Evolutionary conservation across 148 eudicot genomes (phyloP), one percentile per base, ranked within the genome.

Genomic region (Heliamphora exappendiculata): DNA sequence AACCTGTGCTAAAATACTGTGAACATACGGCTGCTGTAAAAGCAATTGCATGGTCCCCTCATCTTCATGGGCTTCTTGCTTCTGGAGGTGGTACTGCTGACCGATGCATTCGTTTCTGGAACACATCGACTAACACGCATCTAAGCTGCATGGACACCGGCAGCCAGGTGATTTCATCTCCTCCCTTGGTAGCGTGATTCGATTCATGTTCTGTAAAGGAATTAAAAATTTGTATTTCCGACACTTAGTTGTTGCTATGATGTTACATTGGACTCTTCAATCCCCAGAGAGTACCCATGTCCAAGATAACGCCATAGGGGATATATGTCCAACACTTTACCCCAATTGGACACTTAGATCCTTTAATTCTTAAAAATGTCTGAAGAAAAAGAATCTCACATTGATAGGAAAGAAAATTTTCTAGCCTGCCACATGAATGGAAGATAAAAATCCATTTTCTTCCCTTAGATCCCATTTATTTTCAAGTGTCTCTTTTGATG

Each of bases 21-120:
- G 97, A 91, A 80, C 98, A 91, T 70, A 91, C 90, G 16, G 97
- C 97, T 47, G 98, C 94, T 79, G 98, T 91, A 50, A 94, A 94
- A 83, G 98, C 98, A 60, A 94, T 94, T 82, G 91, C 97, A 64
- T 94, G 98, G 98, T 94, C 98, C 5, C 98, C 98, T 64, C 95
- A 94, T 85, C 87, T 94, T 57, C 85, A 94, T 66, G 98, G 98
- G 16, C 89, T 91, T 78, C 90, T 91, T 55, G 98, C 97, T 76
- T 94, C 98, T n/a, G 98, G 98, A 31, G 98, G 98, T 78, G 97
- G 98, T 75, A 91, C 97, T 51, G 97, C 97, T 82, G 98, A 94
- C 80, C 81, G 92, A 51, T 90, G 97, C 82, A 94, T 94, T 63
- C 88, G 98, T 67, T 91, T 94, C 68, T 91, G 98, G 98, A 91